Conservation (phyloP, 305 asterid species). For the Fraxinus baroniana region DNA sequence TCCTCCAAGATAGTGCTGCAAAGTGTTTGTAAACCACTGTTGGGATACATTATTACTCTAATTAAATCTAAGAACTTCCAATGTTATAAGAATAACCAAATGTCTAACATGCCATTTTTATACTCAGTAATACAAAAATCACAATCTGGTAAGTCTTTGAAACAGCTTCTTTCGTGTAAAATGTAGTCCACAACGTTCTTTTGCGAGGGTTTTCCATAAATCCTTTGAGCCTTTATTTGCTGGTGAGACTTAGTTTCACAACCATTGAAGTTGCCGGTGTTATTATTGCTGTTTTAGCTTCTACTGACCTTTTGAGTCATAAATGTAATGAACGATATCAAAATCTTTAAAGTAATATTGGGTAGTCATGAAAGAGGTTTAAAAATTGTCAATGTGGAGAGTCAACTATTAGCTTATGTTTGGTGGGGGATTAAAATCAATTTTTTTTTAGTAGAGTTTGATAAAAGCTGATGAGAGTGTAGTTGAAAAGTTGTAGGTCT, state of each 20-base stretch:
- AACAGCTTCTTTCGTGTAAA: background rate
- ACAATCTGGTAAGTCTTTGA: background rate
- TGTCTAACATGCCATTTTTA: background rate
- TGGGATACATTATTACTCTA: background rate
- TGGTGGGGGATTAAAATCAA: background rate
- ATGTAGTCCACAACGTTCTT: background rate
- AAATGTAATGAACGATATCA: background rate
- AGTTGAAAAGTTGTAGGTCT: background rate
- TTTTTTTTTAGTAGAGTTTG: background rate
- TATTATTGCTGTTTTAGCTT: background rate
- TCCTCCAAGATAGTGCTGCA: background rate
- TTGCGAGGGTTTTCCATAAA: background rate
- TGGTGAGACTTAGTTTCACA: background rate
- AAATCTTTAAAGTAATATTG: background rate
- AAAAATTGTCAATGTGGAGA: background rate
- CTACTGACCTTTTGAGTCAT: background rate
- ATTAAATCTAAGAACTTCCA: background rate
- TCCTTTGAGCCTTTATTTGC: background rate
- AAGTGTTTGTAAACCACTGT: background rate
- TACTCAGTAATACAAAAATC: background rate
- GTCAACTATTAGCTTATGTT: background rate
- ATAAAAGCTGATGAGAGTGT: background rate
- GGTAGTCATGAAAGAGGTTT: background rate
- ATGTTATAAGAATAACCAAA: background rate
- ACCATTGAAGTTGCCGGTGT: background rate